Evolutionary conservation across 208 protist genomes (phyloP).

Genomic region (Trypanosoma conorhini): DNA sequence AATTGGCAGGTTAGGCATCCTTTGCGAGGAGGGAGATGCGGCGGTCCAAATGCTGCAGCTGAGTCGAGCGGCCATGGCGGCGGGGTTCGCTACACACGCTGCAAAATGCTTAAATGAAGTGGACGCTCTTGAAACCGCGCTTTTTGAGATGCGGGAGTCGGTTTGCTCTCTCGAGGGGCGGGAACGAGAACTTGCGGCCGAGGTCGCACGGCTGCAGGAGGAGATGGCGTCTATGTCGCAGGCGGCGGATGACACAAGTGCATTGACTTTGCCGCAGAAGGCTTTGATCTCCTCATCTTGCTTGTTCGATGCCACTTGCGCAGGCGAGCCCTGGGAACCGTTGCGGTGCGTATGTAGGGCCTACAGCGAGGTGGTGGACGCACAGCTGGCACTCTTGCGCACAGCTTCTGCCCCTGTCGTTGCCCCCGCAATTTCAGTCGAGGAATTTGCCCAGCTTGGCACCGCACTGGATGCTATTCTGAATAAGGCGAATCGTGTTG

Average conservation of each 20-base stretch:
- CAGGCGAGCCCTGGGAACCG: constrained; percentile 10
- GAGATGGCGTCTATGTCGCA: constrained; percentile 2
- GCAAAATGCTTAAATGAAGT: background rate
- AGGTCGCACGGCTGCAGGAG: constrained; percentile 6
- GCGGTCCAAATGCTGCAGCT: constrained; percentile 4
- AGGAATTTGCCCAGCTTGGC: background rate
- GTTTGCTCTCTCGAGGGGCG: constrained; percentile 5
- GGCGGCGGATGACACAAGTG: background rate
- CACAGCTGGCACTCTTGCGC: constrained; percentile 18
- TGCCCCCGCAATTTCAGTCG: background rate
- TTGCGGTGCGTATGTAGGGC: constrained; percentile 8
- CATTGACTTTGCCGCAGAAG: background rate
- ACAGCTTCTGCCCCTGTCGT: background rate
- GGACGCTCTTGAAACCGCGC: background rate
- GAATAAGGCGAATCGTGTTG: background rate
- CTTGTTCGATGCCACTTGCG: constrained; percentile 1
- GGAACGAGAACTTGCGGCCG: constrained; percentile 8
- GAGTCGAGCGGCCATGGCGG: background rate
- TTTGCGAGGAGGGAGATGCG: constrained; percentile 8
- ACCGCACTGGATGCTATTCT: constrained; percentile 1
- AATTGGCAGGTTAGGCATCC: constrained; percentile 17
- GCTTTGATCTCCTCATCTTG: background rate
- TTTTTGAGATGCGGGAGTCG: constrained; percentile 1
- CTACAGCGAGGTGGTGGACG: constrained; percentile 18
- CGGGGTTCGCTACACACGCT: background rate